Percentiles rank a stretch among this genome's conserved stretches.
These are phyloP conservation scores for Ustilago cynodontis DNA, from an alignment of 1,284 basidiomycete genomes.

Conservation along the genomic window DNA sequence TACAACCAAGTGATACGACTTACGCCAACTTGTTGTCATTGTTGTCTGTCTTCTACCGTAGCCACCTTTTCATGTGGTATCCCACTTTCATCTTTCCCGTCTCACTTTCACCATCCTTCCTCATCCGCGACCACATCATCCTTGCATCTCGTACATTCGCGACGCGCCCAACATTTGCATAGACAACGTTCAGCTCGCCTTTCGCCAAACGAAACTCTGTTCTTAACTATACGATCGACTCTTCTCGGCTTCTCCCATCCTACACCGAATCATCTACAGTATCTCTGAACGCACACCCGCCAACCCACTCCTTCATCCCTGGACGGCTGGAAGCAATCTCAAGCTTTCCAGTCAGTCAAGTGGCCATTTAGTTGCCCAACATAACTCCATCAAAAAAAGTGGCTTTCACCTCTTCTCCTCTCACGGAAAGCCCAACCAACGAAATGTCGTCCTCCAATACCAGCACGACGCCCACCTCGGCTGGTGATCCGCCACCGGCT, in stretches of 20 bases:
- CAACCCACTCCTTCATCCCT: not conserved
- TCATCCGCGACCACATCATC: not conserved
- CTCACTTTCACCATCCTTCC: not conserved
- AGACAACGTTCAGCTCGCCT: not conserved
- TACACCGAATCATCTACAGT: not conserved
- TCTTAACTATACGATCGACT: not conserved
- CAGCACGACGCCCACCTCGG: not conserved
- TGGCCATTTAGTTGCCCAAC: conserved; percentile 7
- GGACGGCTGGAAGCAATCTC: conserved; percentile 8
- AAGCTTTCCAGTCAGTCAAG: conserved; percentile 9
- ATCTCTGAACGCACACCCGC: not conserved
- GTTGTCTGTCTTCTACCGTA: not conserved
- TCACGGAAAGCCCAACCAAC: conserved; percentile 3
- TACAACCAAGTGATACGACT: no score
- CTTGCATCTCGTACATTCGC: not conserved
- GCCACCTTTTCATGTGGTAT: not conserved
- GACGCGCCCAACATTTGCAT: not conserved
- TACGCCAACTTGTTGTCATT: not conserved
- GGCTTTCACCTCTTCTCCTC: conserved; percentile 17
- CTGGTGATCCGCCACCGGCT: conserved; percentile 6
- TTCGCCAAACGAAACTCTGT: not conserved
- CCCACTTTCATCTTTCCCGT: not conserved
- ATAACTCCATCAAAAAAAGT: conserved; percentile 24
- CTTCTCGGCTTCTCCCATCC: not conserved
- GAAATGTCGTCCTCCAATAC: conserved; percentile 23